Conservation (phyloP, 2,329 filamentous ascomycete species). For the Tolypocladium tundrense region DNA sequence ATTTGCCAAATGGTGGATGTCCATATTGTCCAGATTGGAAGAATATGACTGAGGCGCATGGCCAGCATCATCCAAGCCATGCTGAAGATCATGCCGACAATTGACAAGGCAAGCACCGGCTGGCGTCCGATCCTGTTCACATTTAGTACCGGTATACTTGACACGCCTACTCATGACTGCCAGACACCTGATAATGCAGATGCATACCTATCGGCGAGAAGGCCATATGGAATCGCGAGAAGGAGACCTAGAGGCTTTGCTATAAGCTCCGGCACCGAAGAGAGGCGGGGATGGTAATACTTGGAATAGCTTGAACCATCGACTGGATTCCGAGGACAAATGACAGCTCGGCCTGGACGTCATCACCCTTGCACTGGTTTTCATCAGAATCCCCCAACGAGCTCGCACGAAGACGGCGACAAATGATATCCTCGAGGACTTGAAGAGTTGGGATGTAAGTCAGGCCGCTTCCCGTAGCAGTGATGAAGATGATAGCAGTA, state of each 20-base stretch:
- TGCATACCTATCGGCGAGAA: background rate
- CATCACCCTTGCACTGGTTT: background rate
- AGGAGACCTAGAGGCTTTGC: background rate
- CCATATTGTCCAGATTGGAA: slow-evolving; percentile 4
- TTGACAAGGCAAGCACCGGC: slow-evolving; percentile 3
- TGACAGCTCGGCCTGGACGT: background rate
- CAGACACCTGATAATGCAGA: background rate
- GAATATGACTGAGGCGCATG: background rate
- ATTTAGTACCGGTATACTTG: too few relatives aligned
- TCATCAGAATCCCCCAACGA: background rate
- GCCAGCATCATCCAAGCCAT: slow-evolving; percentile 2
- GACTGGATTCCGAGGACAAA: background rate
- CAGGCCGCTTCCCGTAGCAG: background rate
- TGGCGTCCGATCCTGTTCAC: slow-evolving; percentile 4
- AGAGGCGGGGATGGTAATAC: background rate
- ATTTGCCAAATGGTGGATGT: slow-evolving; percentile 1
- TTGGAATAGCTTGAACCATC: background rate
- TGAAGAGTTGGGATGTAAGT: background rate
- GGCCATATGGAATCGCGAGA: background rate
- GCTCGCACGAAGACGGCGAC: background rate
- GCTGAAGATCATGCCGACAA: slow-evolving; percentile 2
- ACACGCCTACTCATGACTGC: too few relatives aligned
- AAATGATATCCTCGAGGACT: background rate
- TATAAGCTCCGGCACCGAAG: background rate
- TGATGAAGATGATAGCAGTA: background rate